Base-by-base conservation (phyloP, 495 filamentous ascomycete genomes). In the Alectoria sarmentosa region DNA sequence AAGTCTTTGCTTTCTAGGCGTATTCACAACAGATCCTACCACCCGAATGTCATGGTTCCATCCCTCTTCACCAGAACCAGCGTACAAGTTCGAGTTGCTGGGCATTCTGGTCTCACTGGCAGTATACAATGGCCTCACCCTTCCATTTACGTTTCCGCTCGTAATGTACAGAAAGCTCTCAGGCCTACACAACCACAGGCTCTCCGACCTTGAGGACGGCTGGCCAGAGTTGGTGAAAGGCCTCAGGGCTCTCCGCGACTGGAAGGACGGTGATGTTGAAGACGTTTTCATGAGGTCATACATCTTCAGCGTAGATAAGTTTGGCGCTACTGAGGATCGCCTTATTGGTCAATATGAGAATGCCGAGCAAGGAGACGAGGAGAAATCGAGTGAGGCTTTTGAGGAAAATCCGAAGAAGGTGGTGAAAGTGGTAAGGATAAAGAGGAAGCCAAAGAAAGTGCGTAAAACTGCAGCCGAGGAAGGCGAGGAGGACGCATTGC, bases 111-210 rank as follows among this genome's bases (percentile, higher is more conserved):
- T 96, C 64, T 92, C 88, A 1, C 77, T 98, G 4, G 94, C 94
- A n/a, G 81, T 97, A 26, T 96, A 96, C 76, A 98, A 98, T 67
- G 92, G 92, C 2, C 79, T 96, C 26, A 96, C 90, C 0, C 78
- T 98, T 2, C 93, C 93, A 1, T 78, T 97, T 62, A 95, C 86
- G 7, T 92, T 98, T 66, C 94, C 94, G 9, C 83, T 82, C 58
- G 87, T 86, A 0, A 83, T 98, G 36, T 98, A 98, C 74, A 82
- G 84, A 62, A 90, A 90, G 67, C 79, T 98, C 4, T 80, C 96
- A 17, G 86, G 83, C 3, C 69, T 75, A 11, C 79, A 77, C 56
- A 82, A 91, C 19, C 87, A 83, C 52, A 79, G 87, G 59, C 74
- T 91, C 19, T 81, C 88, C 38, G 83, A 90, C 70, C 91, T 97